These are phyloP conservation scores for Russula griseocarnosa DNA, from an alignment of 768 basidiomycete genomes.

Conservation along the genomic window DNA sequence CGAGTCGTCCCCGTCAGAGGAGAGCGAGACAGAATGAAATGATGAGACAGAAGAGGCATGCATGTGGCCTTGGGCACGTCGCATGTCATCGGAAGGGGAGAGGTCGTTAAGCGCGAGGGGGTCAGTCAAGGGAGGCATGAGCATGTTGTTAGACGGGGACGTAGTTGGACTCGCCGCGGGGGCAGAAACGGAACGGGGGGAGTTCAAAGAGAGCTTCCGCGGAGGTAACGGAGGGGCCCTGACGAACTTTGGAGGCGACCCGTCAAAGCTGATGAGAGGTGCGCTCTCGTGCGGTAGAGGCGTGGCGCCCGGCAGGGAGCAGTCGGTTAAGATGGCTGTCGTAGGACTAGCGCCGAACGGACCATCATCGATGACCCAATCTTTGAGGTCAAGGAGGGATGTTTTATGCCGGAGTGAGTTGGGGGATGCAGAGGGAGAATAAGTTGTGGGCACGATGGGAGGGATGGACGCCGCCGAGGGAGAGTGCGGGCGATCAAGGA, in stretches of 20 bases:
- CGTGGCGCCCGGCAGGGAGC: conserved; percentile 2
- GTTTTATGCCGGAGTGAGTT: conserved; percentile 35
- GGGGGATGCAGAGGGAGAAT: conserved; percentile 24
- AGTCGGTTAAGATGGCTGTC: background rate
- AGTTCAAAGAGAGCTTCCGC: conserved; percentile 48
- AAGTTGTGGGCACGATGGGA: conserved; percentile 19
- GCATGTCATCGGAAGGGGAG: conserved; percentile 35
- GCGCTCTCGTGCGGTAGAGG: conserved; percentile 28
- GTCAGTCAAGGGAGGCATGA: conserved; percentile 41
- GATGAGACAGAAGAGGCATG: conserved; percentile 69
- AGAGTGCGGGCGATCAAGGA: conserved; percentile 24
- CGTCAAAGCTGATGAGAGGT: conserved; percentile 52
- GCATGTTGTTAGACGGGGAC: conserved; percentile 40
- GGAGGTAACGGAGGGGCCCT: conserved; percentile 57
- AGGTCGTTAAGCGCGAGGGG: conserved; percentile 39
- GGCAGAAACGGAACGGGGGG: conserved; percentile 50
- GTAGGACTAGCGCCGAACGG: conserved; percentile 27
- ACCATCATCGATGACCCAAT: conserved; percentile 65
- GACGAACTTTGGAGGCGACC: conserved; percentile 39
- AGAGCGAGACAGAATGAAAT: conserved; percentile 75
- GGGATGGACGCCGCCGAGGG: conserved; percentile 21
- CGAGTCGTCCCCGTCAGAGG: conserved; percentile 46
- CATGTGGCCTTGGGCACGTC: conserved; percentile 43
- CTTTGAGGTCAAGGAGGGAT: conserved; percentile 63
- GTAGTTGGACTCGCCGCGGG: conserved; percentile 36